A percentile compares a stretch with the other conserved stretches of the same genome.
Evolutionary conservation across 2,329 filamentous ascomycete genomes (phyloP).

Genomic region (Aspergillus costaricaensis): DNA sequence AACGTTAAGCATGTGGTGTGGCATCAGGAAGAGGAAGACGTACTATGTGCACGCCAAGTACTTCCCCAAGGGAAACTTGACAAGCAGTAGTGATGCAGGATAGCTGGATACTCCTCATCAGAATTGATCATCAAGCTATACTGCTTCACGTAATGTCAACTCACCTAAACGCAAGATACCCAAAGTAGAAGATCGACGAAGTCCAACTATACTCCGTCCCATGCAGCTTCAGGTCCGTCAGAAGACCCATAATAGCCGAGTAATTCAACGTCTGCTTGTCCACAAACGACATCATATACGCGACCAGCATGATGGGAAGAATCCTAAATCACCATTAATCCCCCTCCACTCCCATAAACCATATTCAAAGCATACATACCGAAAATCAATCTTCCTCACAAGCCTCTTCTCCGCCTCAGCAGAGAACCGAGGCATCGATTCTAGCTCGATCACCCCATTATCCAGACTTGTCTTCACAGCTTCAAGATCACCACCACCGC

Average conservation of each 20-base stretch:
- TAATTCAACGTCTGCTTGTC: conserved; percentile 41
- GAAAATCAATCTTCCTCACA: conserved; percentile 27
- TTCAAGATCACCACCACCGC: neutral
- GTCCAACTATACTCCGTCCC: conserved; percentile 28
- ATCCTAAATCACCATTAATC: conserved; percentile 12
- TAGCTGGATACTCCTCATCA: neutral
- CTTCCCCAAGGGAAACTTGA: conserved; percentile 41
- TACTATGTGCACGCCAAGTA: conserved; percentile 33
- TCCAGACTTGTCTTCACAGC: conserved; percentile 11
- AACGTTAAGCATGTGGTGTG: neutral
- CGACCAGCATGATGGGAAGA: conserved; percentile 30
- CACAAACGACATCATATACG: conserved; percentile 36
- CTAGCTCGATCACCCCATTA: conserved; percentile 16
- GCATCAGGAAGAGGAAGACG: neutral
- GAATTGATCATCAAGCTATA: neutral
- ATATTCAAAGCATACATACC: conserved; percentile 4
- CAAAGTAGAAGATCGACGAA: conserved; percentile 29
- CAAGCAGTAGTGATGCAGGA: conserved; percentile 37
- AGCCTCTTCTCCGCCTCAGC: conserved; percentile 21
- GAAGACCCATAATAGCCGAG: conserved; percentile 34
- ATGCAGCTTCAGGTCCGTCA: conserved; percentile 20
- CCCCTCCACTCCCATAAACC: too few relatives aligned
- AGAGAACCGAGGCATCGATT: conserved; percentile 19
- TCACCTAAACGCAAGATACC: conserved; percentile 36
- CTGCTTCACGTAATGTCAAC: neutral